A percentile compares a stretch with the other conserved stretches of the same genome.
These are phyloP conservation scores for Botryotinia narcissicola DNA, from an alignment of 2,329 filamentous ascomycete species.

Conservation along the genomic window DNA sequence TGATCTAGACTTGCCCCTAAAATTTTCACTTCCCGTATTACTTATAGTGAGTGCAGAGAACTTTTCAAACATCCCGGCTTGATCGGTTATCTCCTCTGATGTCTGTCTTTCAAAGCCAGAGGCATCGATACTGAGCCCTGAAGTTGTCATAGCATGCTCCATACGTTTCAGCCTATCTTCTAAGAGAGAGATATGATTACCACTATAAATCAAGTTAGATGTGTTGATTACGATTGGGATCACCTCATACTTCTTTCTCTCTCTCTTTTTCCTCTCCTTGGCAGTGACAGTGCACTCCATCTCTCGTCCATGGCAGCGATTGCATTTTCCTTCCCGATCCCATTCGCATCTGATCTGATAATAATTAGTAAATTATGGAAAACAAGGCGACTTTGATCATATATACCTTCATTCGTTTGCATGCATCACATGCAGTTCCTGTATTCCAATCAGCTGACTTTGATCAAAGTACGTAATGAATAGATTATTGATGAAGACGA, in stretches of 20 bases:
- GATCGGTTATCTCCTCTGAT: constrained; percentile 26
- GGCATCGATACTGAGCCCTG: constrained; percentile 20
- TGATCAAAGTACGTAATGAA: not conserved
- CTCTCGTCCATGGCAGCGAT: constrained; percentile 27
- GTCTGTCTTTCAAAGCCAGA: constrained; percentile 20
- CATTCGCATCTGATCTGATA: constrained; percentile 32
- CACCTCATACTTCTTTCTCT: constrained; percentile 27
- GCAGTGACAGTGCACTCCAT: constrained; percentile 30
- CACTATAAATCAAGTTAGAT: constrained; percentile 17
- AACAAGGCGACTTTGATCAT: constrained; percentile 9
- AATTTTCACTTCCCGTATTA: constrained; percentile 24
- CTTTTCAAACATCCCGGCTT: constrained; percentile 26
- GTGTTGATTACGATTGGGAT: constrained; percentile 13
- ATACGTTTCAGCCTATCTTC: constrained; percentile 32
- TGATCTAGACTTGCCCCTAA: constrained; percentile 26
- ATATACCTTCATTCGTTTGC: constrained; percentile 32
- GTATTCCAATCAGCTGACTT: constrained; percentile 19
- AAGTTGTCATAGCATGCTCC: constrained; percentile 29
- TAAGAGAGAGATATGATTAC: constrained; percentile 26
- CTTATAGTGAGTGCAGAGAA: constrained; percentile 30
- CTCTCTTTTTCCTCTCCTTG: constrained; percentile 31
- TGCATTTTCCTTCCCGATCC: constrained; percentile 27
- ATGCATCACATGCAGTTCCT: constrained; percentile 33
- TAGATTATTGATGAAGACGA: not conserved
- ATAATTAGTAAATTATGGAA: not conserved